Conservation (phyloP, 768 basidiomycete species). For the Leccinum variicolor region DNA sequence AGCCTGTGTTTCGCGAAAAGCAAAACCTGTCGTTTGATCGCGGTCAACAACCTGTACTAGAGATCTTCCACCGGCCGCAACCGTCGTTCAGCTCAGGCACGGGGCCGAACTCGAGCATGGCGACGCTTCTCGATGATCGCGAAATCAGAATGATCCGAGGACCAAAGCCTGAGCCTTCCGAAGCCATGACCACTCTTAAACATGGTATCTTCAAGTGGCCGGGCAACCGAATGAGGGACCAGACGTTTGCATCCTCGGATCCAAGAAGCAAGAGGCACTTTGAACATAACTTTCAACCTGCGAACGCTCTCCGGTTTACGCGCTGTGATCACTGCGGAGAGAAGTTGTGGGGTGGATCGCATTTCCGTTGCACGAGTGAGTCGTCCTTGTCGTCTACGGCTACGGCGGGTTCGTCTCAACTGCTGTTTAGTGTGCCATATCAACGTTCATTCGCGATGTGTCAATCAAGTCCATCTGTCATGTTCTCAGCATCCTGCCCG, state of each 20-base stretch:
- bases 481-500: conserved; percentile 55
- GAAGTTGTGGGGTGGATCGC: conserved; percentile 99
- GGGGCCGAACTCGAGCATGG: conserved; percentile 16
- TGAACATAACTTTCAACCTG: conserved; percentile 87
- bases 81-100: conserved; percentile 14
- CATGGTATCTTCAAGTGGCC: conserved; percentile 72
- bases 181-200: conserved; percentile 48
- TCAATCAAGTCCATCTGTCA: conserved; percentile 58
- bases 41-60: conserved; percentile 7
- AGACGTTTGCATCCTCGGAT: conserved; percentile 30
- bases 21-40: conserved; percentile 31
- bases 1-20: conserved; percentile 17
- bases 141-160: conserved; percentile 26
- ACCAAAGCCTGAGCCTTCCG: conserved; percentile 33
- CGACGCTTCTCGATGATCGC: conserved; percentile 26
- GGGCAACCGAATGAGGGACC: conserved; percentile 53
- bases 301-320: conserved; percentile 83
- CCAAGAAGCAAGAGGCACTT: conserved; percentile 39
- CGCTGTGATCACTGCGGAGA: conserved; percentile 95
- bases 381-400: conserved; percentile 5
- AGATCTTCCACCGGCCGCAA: conserved; percentile 3
- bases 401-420: conserved; percentile 2
- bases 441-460: conserved; percentile 86
- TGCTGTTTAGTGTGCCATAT: conserved; percentile 65
- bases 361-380: conserved; percentile 85